phyloP scores from a whole-genome alignment of 345 rosid species.

The Brassica rapa region DNA sequence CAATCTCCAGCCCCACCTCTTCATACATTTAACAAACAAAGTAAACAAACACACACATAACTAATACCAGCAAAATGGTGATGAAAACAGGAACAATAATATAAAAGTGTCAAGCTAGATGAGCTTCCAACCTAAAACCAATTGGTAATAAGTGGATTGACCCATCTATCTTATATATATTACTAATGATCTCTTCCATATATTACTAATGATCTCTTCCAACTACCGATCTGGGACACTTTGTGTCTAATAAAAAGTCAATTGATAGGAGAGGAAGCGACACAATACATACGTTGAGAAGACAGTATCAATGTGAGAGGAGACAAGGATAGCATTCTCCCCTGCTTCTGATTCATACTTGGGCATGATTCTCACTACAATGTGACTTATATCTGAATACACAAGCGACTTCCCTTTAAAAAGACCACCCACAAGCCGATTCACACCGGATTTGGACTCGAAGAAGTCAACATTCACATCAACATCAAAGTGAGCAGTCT shows the following conservation, averaged over 20 bases:
- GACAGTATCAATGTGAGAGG: constrained; percentile 94
- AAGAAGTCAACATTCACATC: constrained; percentile 81
- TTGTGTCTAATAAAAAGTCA: no score
- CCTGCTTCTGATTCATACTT: constrained; percentile 41
- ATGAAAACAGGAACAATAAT: no score
- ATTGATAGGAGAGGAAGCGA: background rate
- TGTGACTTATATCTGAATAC: constrained; percentile 80
- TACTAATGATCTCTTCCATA: no score
- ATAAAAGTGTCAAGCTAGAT: no score
- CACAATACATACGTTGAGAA: constrained; percentile 57
- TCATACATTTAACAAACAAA: constrained; percentile 31
- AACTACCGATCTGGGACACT: no score
- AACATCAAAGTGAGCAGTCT: constrained; percentile 77
- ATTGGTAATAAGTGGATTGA: no score
- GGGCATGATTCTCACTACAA: constrained; percentile 71
- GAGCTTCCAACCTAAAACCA: no score
- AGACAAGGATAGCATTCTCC: constrained; percentile 79
- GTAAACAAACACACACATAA: background rate
- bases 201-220: no score
- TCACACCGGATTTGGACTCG: constrained; percentile 66
- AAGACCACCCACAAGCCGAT: constrained; percentile 60
- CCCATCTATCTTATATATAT: no score
- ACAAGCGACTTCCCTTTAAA: constrained; percentile 37
- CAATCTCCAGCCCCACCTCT: constrained; percentile 99
- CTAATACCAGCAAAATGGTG: no score